Conservation (phyloP, 495 filamentous ascomycete species). For the Letharia lupina region DNA sequence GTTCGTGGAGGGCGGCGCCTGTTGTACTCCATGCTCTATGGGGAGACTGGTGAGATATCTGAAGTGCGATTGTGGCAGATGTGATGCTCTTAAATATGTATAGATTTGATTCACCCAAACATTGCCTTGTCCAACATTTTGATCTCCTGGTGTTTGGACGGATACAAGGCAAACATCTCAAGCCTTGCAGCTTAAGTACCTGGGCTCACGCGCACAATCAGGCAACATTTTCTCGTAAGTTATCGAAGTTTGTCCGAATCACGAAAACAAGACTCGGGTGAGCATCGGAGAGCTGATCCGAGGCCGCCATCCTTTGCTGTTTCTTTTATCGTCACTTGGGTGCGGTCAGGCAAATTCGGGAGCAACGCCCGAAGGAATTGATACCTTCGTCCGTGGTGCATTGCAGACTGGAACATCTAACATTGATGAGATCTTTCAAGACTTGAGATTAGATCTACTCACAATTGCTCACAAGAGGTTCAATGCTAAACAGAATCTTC, state of each 20-base stretch:
- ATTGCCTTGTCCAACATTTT: neutral
- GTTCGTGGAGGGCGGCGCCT: neutral
- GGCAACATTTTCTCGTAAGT: neutral
- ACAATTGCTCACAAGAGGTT: neutral
- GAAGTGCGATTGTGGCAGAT: neutral
- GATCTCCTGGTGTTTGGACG: neutral
- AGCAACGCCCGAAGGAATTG: neutral
- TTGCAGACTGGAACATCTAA: neutral
- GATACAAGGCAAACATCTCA: neutral
- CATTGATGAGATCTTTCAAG: neutral
- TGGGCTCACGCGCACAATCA: neutral
- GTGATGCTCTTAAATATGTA: neutral
- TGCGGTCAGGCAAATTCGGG: neutral
- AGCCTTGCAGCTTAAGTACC: neutral
- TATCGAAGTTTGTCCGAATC: neutral
- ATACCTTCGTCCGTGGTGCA: neutral
- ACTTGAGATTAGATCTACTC: neutral
- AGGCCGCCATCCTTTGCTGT: neutral
- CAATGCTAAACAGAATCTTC: neutral
- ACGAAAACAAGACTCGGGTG: conserved; percentile 1
- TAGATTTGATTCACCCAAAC: neutral
- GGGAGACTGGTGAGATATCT: neutral
- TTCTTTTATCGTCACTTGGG: neutral
- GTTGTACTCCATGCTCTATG: neutral
- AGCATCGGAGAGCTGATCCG: neutral